A percentile compares a stretch with the other conserved stretches of the same genome.
phyloP scores from a whole-genome alignment of 1,284 basidiomycete species.

The Quambalaria eucalypti region DNA sequence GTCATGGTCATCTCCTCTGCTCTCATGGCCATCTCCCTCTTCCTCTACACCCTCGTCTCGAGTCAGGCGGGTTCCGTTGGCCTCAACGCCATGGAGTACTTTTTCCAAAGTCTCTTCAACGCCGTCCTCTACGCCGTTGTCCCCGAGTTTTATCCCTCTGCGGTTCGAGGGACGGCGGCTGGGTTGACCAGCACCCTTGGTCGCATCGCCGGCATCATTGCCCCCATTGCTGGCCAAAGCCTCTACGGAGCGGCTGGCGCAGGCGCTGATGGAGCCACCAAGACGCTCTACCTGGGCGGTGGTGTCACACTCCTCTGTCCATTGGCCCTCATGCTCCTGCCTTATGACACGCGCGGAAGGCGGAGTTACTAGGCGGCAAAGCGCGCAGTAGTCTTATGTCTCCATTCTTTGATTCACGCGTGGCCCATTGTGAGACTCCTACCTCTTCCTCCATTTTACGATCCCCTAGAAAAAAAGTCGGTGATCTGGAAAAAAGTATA shows the following conservation, averaged over 20 bases:
- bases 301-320: conserved; percentile 27
- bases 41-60: conserved; percentile 47
- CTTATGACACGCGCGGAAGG: conserved; percentile 30
- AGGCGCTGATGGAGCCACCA: conserved; percentile 10
- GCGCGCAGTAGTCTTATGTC: no score
- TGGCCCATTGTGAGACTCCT: no score
- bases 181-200: conserved; percentile 48
- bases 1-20: conserved; percentile 47
- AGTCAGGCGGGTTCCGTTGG: conserved; percentile 15
- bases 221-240: conserved; percentile 46
- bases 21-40: conserved; percentile 48
- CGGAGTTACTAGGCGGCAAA: conserved; percentile 17
- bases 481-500: no score
- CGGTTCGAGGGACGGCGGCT: conserved; percentile 47
- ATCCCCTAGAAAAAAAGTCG: no score
- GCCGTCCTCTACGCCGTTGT: conserved; percentile 49
- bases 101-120: conserved; percentile 48
- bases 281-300: conserved; percentile 31
- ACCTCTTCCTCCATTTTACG: no score
- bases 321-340: conserved; percentile 24
- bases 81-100: conserved; percentile 43
- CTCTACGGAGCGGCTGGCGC: conserved; percentile 57
- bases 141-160: conserved; percentile 48
- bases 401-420: no score
- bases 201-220: conserved; percentile 45